A percentile compares a stretch with the other conserved stretches of the same genome.
phyloP scores from a whole-genome alignment of 176 grass and related monocot genomes.

The Aegilops speltoides region DNA sequence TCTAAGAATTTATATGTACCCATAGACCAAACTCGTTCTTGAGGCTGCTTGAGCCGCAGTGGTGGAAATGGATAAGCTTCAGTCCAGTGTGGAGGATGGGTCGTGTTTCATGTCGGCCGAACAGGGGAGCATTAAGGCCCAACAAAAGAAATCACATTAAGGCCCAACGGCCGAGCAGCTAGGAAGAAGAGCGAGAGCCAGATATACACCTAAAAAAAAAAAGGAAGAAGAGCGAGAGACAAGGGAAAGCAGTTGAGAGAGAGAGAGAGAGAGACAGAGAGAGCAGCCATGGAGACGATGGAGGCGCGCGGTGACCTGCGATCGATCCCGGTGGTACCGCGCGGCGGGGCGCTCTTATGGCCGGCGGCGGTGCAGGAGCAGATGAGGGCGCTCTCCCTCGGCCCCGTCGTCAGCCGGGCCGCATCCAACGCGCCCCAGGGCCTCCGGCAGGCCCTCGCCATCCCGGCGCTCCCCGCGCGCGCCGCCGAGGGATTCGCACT shows the following conservation, averaged over 20 bases:
- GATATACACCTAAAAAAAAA: no score
- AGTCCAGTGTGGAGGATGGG: not conserved
- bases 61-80: slow-evolving; percentile 7
- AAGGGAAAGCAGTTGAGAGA: not conserved
- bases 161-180: not conserved
- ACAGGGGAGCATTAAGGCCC: not conserved
- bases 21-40: no score
- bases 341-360: slow-evolving; percentile 53
- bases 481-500: slow-evolving; percentile 49
- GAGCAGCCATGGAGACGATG: not conserved
- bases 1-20: no score
- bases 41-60: no score
- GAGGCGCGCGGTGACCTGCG: slow-evolving; percentile 41
- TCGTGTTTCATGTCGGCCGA: not conserved
- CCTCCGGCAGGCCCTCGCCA: slow-evolving; percentile 53
- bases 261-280: not conserved
- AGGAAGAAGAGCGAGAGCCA: not conserved
- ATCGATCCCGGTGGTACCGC: slow-evolving; percentile 55
- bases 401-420: slow-evolving; percentile 76
- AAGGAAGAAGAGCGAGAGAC: not conserved
- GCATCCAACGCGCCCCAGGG: slow-evolving; percentile 67
- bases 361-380: slow-evolving; percentile 56
- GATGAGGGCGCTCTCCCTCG: slow-evolving; percentile 48
- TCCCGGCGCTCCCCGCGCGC: slow-evolving; percentile 19
- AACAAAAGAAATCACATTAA: not conserved